A percentile compares a stretch with the other conserved stretches of the same genome.
Conservation (phyloP, 305 asterid species). For the Ruellia speciosa region DNA sequence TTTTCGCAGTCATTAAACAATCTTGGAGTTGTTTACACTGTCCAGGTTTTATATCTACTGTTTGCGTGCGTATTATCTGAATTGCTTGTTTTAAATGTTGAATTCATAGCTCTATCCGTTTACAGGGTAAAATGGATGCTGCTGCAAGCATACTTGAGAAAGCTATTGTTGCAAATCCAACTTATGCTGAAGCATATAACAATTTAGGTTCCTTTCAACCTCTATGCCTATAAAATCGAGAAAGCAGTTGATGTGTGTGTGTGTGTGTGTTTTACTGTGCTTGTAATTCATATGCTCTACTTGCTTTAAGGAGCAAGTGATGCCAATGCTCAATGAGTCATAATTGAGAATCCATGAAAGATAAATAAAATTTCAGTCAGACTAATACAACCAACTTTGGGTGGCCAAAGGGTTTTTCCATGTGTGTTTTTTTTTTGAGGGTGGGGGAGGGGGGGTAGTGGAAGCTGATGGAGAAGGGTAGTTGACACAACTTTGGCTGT, state of each 20-base stretch:
- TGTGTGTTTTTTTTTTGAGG: no score
- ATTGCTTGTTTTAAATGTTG: conserved; percentile 7
- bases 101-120: conserved; percentile 14
- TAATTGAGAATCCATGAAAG: no score
- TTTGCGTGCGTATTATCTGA: background rate
- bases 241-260: no score
- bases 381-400: no score
- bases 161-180: conserved; percentile 94
- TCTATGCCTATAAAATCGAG: conserved; percentile 1
- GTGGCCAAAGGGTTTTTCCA: no score
- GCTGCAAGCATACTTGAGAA: conserved; percentile 96
- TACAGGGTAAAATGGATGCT: conserved; percentile 98
- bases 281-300: no score
- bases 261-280: no score
- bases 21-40: conserved; percentile 98
- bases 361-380: no score
- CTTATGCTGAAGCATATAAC: conserved; percentile 97
- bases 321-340: no score
- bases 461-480: background rate
- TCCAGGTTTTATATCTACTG: conserved; percentile 57
- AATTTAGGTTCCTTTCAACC: conserved; percentile 65
- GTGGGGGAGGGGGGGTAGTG: no score
- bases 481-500: background rate
- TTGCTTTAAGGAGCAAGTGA: no score
- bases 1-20: conserved; percentile 97